Base-by-base conservation (phyloP, 2,329 filamentous ascomycete genomes). In the Diplodia seriata region DNA sequence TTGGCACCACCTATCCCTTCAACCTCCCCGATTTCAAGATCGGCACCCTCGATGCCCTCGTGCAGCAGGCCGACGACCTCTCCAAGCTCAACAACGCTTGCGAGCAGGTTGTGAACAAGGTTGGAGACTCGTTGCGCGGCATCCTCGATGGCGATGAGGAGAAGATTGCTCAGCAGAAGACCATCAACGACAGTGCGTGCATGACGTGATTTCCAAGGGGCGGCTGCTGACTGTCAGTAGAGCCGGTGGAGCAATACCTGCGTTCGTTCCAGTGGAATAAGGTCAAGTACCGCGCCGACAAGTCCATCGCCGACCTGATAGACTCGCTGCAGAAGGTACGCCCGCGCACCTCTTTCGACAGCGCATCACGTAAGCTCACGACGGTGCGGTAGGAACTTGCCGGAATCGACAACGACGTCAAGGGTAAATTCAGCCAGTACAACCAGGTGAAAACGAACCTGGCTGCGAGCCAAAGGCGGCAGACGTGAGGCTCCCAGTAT, bases 11-110 rank as follows among this genome's bases (percentile, higher is more conserved):
- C 55, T 83, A 89, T 63, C 89, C 89, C 2, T 97, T 98, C 77
- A 83, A 87, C 68, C 91, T 98, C 71, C 95, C 95, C 23, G 90
- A 93, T 72, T 97, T 99, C 86, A 99, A 98, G 84, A 97, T 99
- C 78, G 95, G 95, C 68, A 97, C 95, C 0, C 86, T 99, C 47
- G 95, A 99, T 82, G 93, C 91, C 49, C 85, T 99, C 68, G 93
- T 99, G 54, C 92, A 97, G 81, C 94, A 99, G 81, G 95, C 95
- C 68, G 95, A 99, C 76, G 95, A 98, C 76, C 85, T 99, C 66
- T 86, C 90, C 69, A 98, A 97, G 87, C 89, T 98, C 63, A 92
- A 96, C 72, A 80, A 85, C 43, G 86, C 87, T 43, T 97, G 93
- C 78, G 88, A 94, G 80, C 87, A 85, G 65, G 92, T 97, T 7